Evolutionary conservation across 495 filamentous ascomycete species (phyloP), one percentile per base, ranked within the genome.

Genomic region (Antarctomyces pellizariae): DNA sequence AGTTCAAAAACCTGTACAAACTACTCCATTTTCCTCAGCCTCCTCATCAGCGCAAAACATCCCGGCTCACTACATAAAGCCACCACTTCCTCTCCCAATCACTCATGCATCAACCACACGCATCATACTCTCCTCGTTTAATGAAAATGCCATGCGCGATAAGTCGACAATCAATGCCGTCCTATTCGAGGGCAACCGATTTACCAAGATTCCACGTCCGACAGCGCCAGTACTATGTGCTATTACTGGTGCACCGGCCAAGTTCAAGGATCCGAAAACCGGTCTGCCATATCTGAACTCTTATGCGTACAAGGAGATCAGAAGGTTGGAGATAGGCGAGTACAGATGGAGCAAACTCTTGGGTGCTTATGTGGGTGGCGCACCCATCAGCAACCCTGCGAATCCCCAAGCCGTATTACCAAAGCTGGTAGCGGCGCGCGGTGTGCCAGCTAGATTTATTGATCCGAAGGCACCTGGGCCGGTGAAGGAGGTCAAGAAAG

Each of bases 351-450:
- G 78, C 33, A 50, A 54, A 11, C 56, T 86, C 41, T 47, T 84
- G 3, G 75, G 70, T 2, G 71, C 71, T 22, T 90, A 76, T 46
- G 64, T 79, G 4, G 78, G 76, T n/a, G n/a, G n/a, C n/a, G n/a
- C n/a, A n/a, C 8, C 48, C 57, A n/a, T n/a, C n/a, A n/a, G n/a
- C n/a, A n/a, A n/a, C n/a, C n/a, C n/a, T n/a, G n/a, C n/a, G n/a
- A n/a, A n/a, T n/a, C n/a, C n/a, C n/a, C n/a, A n/a, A n/a, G n/a
- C n/a, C n/a, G n/a, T n/a, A n/a, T n/a, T n/a, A n/a, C 12, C 51
- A 48, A 20, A 57, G 55, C 10, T 54, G 50, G 11, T 47, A 42
- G 71, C 67, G 2, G 75, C 75, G 7, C 49, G 46, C 5, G 73
- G 73, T 5, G 74, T 82, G 0, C 75, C 75, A 3, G 62, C 58